phyloP scores from a whole-genome alignment of 1,139 yeast species.

The Yamadazyma friedrichii region DNA sequence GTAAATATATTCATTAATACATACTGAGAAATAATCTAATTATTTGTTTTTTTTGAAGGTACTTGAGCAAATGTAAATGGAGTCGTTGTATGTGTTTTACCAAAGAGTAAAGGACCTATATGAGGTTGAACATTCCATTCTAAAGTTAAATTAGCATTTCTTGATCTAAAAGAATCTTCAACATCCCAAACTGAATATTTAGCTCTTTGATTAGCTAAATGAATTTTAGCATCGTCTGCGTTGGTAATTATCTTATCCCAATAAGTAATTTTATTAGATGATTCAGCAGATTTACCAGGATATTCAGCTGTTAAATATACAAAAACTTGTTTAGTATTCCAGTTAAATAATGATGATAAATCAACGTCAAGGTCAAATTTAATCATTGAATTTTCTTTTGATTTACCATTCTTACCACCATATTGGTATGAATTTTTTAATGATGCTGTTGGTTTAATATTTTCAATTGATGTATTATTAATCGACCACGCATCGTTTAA shows the following conservation, averaged over 20 bases:
- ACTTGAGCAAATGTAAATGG: slow-evolving; percentile 29
- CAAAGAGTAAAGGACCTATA: slow-evolving; percentile 77
- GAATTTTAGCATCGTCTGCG: slow-evolving; percentile 57
- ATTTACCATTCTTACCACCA: slow-evolving; percentile 67
- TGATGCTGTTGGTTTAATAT: slow-evolving; percentile 41
- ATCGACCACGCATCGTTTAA: slow-evolving; percentile 42
- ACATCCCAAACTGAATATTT: slow-evolving; percentile 91
- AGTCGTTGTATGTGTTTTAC: slow-evolving; percentile 44
- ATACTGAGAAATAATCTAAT: neutral
- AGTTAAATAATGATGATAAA: slow-evolving; percentile 76
- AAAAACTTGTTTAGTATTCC: slow-evolving; percentile 96
- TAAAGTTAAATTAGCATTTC: slow-evolving; percentile 67
- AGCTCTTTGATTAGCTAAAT: slow-evolving; percentile 54
- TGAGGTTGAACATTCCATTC: slow-evolving; percentile 95
- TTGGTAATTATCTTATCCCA: slow-evolving; percentile 83
- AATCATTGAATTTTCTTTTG: slow-evolving; percentile 78
- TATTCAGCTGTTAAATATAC: slow-evolving; percentile 89
- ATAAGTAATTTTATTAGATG: slow-evolving; percentile 69
- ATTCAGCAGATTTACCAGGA: slow-evolving; percentile 54
- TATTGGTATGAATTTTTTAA: slow-evolving; percentile 66
- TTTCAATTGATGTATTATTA: slow-evolving; percentile 38
- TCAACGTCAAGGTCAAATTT: slow-evolving; percentile 67
- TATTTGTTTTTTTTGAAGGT: neutral
- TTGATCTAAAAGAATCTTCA: slow-evolving; percentile 61
- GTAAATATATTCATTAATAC: slow-evolving; percentile 6